Conservation (phyloP, 2,329 filamentous ascomycete species). For the Dothistroma pini region DNA sequence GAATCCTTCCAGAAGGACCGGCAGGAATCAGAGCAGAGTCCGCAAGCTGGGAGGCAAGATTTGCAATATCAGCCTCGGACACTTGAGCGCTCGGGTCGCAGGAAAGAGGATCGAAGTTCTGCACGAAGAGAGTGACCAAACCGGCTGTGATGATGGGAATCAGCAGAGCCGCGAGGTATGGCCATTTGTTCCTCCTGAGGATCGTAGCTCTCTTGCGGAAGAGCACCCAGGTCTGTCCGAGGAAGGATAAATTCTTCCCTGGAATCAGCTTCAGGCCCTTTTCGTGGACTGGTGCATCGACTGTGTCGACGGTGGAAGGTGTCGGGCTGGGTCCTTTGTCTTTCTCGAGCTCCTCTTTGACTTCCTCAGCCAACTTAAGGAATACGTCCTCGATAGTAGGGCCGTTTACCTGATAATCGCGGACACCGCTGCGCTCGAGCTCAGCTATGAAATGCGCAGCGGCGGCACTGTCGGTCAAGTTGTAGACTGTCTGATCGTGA, state of each 20-base stretch:
- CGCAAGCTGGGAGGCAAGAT: conserved; percentile 23
- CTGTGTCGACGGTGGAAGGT: conserved; percentile 21
- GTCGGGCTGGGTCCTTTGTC: conserved; percentile 20
- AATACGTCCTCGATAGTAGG: conserved; percentile 95
- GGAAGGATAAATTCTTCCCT: conserved; percentile 65
- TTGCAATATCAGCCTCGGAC: conserved; percentile 14
- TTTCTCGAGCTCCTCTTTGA: conserved; percentile 52
- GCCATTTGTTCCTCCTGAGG: conserved; percentile 71
- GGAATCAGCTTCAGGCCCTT: conserved; percentile 53
- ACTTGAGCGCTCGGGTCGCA: conserved; percentile 41
- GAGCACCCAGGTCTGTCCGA: conserved; percentile 67
- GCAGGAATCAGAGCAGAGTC: conserved; percentile 35
- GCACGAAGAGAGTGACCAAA: conserved; percentile 72
- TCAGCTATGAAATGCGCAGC: conserved; percentile 68
- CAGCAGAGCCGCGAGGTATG: conserved; percentile 69
- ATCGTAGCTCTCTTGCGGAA: conserved; percentile 76
- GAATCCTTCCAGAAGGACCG: conserved; percentile 38
- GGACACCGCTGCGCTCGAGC: conserved; percentile 64
- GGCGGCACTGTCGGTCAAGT: conserved; percentile 63
- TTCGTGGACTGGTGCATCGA: conserved; percentile 16
- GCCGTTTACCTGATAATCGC: conserved; percentile 79
- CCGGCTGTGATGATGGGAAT: conserved; percentile 78
- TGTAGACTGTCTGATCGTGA: conserved; percentile 71
- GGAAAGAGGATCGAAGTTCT: conserved; percentile 50
- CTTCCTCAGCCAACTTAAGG: conserved; percentile 77